Evolutionary conservation across 2,329 filamentous ascomycete genomes (phyloP), one percentile per base, ranked within the genome.

Genomic region (Penicillium verrucosum): DNA sequence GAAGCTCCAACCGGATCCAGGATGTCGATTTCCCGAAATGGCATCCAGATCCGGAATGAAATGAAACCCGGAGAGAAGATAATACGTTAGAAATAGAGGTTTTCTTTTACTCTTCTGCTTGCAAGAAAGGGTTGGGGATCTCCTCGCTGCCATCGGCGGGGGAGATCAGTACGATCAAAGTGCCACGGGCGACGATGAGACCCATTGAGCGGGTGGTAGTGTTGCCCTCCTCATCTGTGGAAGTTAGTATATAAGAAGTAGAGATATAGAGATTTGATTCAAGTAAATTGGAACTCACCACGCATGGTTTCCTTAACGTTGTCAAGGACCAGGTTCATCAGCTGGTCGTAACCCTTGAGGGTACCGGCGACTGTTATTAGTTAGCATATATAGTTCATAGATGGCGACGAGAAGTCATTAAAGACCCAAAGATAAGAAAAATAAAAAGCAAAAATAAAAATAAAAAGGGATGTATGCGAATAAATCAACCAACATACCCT

Each of bases 261-360:
- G n/a, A 10, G 52, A 18, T 5, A 23, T 4, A 3, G 10, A 11
- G 14, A 44, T 16, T 14, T 12, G 25, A n/a, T 34, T n/a, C 12
- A 6, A 29, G 46, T 2, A 34, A 21, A 5, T 36, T 11, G 25
- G n/a, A 52, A 68, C 82, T 60, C 78, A 96, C 93, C 93, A 80
- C 89, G 84, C 77, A 97, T 86, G 46, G 88, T 83, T 75, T 99
- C 94, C 73, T 94, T 87, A 51, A 96, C 93, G 66, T 97, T 90
- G 70, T 97, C 94, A 55, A 99, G 81, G 27, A 99, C 94, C 60
- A 99, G 82, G 74, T 99, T 99, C 92, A 97, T 97, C 59, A 99
- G 82, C 68, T 94, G 92, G 73, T 99, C 94, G 74, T 92, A 97
- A 60, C 94, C 94, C 76, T 97, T 97, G 41, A 99, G 81, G 1